Evolutionary conservation across 768 basidiomycete species (phyloP).

Genomic region (Psilocybe subaeruginosa): DNA sequence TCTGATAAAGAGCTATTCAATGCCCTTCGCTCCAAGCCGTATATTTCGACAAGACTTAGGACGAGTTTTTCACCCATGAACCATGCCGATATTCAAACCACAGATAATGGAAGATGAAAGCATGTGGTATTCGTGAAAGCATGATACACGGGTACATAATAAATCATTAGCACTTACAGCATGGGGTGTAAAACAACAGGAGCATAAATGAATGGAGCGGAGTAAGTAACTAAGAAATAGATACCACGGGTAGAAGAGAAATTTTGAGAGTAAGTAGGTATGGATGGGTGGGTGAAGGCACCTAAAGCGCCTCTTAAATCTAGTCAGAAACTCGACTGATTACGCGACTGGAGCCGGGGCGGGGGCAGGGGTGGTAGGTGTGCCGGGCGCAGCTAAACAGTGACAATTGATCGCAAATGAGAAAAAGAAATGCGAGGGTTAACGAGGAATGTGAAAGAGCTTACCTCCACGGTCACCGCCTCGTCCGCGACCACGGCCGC

Average conservation of each 20-base stretch:
- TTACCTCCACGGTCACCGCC: conserved; percentile 33
- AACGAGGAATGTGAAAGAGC: not conserved
- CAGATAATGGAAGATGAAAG: not conserved
- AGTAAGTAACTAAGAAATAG: conserved; percentile 12
- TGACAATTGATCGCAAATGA: not conserved
- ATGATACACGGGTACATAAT: conserved; percentile 18
- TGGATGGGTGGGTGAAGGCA: not conserved
- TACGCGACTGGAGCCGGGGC: conserved; percentile 21
- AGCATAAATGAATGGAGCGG: conserved; percentile 11
- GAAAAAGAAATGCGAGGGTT: not conserved
- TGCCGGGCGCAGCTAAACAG: conserved; percentile 14
- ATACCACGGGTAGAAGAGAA: not conserved
- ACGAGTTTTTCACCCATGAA: no score
- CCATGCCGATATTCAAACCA: not conserved
- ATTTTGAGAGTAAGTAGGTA: not conserved
- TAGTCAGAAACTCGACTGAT: conserved; percentile 5
- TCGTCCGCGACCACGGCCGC: conserved; percentile 40
- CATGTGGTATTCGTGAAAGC: conserved; percentile 7
- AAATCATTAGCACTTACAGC: conserved; percentile 21
- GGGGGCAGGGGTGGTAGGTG: conserved; percentile 18
- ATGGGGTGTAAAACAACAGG: conserved; percentile 12
- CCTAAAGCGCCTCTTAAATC: not conserved
- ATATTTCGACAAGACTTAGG: no score
- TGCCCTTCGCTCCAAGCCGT: not conserved
- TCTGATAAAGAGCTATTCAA: not conserved